phyloP scores from a whole-genome alignment of 306 rosid genomes.

The Vigna mungo region DNA sequence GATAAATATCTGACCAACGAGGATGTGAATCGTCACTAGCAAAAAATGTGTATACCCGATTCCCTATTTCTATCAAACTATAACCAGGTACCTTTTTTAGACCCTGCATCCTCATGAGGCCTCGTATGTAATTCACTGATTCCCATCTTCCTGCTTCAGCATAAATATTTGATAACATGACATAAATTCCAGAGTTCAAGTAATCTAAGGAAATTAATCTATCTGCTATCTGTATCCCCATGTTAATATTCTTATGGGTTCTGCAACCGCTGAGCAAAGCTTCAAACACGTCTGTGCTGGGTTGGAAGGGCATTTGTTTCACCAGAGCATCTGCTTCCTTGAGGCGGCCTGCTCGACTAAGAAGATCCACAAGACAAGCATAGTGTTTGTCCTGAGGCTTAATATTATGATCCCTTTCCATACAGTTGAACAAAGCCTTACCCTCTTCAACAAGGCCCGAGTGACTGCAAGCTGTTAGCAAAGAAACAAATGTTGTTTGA shows the following conservation, averaged over 20 bases:
- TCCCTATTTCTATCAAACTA: constrained; percentile 70
- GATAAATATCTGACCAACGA: constrained; percentile 54
- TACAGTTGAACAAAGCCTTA: constrained; percentile 52
- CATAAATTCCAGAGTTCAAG: constrained; percentile 66
- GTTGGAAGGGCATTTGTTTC: constrained; percentile 63
- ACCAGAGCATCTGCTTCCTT: constrained; percentile 65
- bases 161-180: constrained; percentile 72
- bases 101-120: constrained; percentile 63
- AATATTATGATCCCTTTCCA: constrained; percentile 67
- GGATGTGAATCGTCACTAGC: constrained; percentile 75
- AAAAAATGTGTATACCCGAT: constrained; percentile 59
- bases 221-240: constrained; percentile 71
- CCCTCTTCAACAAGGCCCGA: constrained; percentile 80
- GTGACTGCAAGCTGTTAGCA: constrained; percentile 82
- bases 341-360: constrained; percentile 71
- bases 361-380: constrained; percentile 80
- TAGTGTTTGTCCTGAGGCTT: constrained; percentile 66
- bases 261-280: constrained; percentile 80
- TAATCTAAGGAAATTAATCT: constrained; percentile 64
- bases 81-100: constrained; percentile 69
- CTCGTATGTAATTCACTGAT: constrained; percentile 61
- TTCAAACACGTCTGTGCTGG: constrained; percentile 65
- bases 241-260: constrained; percentile 64
- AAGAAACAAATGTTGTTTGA: constrained; percentile 66
- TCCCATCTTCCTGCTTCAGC: constrained; percentile 79